Conservation (phyloP, 73 alveolate genomes). For the Blepharisma japonicum region DNA sequence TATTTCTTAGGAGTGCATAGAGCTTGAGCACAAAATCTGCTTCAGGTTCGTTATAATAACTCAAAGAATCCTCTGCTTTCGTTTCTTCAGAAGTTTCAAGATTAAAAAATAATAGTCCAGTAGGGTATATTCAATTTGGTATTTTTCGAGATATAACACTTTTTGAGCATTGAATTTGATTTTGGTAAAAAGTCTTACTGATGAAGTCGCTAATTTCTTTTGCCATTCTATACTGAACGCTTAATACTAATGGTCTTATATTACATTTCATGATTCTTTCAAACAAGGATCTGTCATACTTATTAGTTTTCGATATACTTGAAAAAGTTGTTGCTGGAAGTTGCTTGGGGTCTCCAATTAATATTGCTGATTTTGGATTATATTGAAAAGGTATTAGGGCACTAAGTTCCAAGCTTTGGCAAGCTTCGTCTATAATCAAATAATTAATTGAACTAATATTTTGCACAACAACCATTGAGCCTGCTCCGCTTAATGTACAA, state of each 20-base stretch:
- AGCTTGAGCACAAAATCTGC: too few species aligned
- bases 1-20: too few species aligned
- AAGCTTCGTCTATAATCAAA: slow-evolving; percentile 90
- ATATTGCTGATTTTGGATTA: slow-evolving; percentile 68
- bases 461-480: slow-evolving; percentile 43
- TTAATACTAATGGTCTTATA: slow-evolving; percentile 68
- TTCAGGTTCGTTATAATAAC: too few species aligned
- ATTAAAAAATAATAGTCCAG: too few species aligned
- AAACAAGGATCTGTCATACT: slow-evolving; percentile 66
- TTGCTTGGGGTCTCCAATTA: slow-evolving; percentile 96
- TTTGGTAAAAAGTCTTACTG: too few species aligned
- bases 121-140: too few species aligned
- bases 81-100: too few species aligned
- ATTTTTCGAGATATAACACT: too few species aligned
- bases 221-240: slow-evolving; percentile 95
- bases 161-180: too few species aligned
- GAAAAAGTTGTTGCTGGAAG: slow-evolving; percentile 96
- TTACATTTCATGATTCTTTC: slow-evolving; percentile 78
- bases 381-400: slow-evolving; percentile 77
- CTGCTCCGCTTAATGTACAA: slow-evolving; percentile 64
- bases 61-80: too few species aligned
- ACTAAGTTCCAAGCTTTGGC: slow-evolving; percentile 83
- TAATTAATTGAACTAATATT: slow-evolving; percentile 51
- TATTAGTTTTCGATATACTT: slow-evolving; percentile 54
- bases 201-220: slow-evolving; percentile 80